Evolutionary conservation across 2,329 filamentous ascomycete genomes (phyloP).

Genomic region (Orbilia ellipsospora): DNA sequence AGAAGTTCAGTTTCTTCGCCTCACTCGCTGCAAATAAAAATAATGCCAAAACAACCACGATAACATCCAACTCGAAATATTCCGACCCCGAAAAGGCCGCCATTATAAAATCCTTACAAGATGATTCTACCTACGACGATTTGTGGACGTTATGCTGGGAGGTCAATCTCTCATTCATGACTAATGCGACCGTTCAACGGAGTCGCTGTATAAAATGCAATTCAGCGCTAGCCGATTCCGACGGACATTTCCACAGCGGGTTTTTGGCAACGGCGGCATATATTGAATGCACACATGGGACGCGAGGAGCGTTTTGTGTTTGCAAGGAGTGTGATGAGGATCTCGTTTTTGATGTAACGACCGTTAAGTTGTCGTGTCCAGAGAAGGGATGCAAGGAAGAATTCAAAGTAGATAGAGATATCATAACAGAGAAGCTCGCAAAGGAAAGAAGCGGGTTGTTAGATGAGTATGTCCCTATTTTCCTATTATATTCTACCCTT

Average conservation of each 20-base stretch:
- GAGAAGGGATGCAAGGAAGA: constrained; percentile 48
- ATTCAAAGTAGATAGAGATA: constrained; percentile 35
- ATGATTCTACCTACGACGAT: constrained; percentile 39
- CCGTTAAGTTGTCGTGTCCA: constrained; percentile 38
- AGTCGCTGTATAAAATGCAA: constrained; percentile 47
- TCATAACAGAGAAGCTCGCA: constrained; percentile 30
- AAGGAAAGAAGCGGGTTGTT: constrained; percentile 29
- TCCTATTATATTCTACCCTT: background rate
- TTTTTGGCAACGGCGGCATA: constrained; percentile 35
- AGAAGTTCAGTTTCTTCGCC: constrained; percentile 36
- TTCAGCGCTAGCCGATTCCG: constrained; percentile 34
- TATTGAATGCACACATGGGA: constrained; percentile 24
- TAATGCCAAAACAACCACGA: background rate
- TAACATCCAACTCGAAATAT: constrained; percentile 24
- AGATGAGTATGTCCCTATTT: constrained; percentile 29
- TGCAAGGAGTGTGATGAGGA: constrained; percentile 48
- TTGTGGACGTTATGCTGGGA: constrained; percentile 46
- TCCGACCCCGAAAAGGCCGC: constrained; percentile 46
- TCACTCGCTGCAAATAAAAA: constrained; percentile 19
- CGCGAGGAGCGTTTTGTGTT: constrained; percentile 35
- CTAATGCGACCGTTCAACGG: constrained; percentile 22
- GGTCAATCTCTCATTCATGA: constrained; percentile 51
- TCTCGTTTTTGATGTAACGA: constrained; percentile 43
- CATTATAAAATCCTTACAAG: constrained; percentile 39
- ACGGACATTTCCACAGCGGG: constrained; percentile 40